These are phyloP conservation scores for Solanum lignicaule DNA, from an alignment of 257 asterid genomes.

Conservation along the genomic window DNA sequence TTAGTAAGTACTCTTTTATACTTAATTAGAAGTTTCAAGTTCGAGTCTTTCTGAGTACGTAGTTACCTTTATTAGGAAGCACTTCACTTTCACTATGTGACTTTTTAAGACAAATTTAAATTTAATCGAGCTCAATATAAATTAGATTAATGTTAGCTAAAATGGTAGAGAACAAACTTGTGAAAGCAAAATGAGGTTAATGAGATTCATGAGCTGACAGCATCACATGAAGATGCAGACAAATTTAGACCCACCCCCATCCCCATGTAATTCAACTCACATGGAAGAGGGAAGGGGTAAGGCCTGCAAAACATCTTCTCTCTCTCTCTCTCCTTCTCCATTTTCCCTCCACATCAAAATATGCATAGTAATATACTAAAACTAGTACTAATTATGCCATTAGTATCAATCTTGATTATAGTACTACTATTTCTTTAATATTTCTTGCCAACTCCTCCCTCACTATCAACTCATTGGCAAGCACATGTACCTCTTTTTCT, in stretches of 20 bases:
- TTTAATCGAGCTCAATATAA: no score
- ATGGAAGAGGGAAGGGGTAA: slow-evolving; percentile 31
- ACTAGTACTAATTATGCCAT: neutral
- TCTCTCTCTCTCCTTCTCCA: neutral
- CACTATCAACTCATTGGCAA: slow-evolving; percentile 1
- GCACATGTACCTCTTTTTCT: slow-evolving; percentile 4
- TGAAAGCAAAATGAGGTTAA: neutral
- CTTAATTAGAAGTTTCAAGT: no score
- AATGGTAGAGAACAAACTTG: neutral
- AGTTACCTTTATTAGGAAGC: no score
- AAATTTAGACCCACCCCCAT: slow-evolving; percentile 36
- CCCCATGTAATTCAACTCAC: slow-evolving; percentile 29
- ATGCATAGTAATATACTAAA: neutral
- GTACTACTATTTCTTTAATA: neutral
- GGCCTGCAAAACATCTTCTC: slow-evolving; percentile 6
- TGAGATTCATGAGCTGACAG: slow-evolving; percentile 35
- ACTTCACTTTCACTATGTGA: no score
- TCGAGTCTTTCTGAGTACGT: no score
- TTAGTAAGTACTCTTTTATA: no score
- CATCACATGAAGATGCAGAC: slow-evolving; percentile 54
- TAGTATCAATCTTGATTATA: neutral
- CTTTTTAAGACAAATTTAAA: no score
- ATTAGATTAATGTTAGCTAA: neutral
- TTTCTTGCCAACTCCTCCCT: slow-evolving; percentile 9
- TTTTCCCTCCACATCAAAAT: neutral